Evolutionary conservation across 495 filamentous ascomycete genomes (phyloP), one percentile per base, ranked within the genome.

Genomic region (Penicillium soppii): DNA sequence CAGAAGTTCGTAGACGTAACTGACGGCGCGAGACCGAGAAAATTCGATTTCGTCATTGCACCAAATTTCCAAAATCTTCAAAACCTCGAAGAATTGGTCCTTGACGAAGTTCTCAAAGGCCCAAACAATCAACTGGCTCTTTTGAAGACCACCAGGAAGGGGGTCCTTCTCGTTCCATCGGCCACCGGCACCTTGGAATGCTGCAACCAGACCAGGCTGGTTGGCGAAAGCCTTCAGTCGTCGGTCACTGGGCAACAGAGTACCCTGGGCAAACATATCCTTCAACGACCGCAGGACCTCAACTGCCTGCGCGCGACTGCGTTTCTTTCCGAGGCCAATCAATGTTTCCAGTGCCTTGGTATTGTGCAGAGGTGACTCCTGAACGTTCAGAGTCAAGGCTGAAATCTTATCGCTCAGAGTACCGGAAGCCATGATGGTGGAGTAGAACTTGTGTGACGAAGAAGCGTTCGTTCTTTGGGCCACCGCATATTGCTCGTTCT

Each of bases 351-450:
- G 81, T 8, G 90, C 85, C 56, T 92, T 95, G 43, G 81, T 86
- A 41, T 90, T 96, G 61, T 98, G 94, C 39, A 97, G 70, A 5
- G 94, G 94, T 3, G 94, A 97, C 63, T 97, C 94, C 71, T 98
- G 94, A 12, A 96, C 86, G 20, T 91, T 86, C 39, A 98, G 75
- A 1, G 94, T 98, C 57, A 97, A 71, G 5, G 94, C 94, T 3
- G 95, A 97, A 23, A 97, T 89, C 67, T 96, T 97, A 71, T 98
- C 94, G 27, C 91, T 94, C 44, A 96, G 79, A 7, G 95, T 98
- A 72, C 94, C 94, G 1, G 91, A 91, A 13, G 91, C 73, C 94
- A 98, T 97, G 66, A 98, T 95, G 5, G 91, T 95, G 2, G 89
- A 88, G 73, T 97, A 84, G 75, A 97, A 98, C 68, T 88, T 94